Evolutionary conservation across 1,139 yeast species (phyloP).

Genomic region (Tardiomyces blankii): DNA sequence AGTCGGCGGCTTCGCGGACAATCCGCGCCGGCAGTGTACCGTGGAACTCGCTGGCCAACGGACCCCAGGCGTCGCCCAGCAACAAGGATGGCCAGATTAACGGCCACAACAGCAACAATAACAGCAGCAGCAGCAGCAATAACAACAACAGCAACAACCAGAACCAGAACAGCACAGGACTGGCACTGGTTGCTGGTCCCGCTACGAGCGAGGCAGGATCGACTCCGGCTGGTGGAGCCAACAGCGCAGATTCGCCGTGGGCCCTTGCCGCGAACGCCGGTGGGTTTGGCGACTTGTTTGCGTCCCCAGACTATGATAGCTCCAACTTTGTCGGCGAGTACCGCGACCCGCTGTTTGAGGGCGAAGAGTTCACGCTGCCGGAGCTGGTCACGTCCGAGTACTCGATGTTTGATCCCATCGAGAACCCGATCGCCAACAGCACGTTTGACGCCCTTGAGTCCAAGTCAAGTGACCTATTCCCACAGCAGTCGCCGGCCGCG

Average conservation of each 20-base stretch:
- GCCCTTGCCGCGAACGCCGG: not conserved
- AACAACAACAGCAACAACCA: too few relatives aligned
- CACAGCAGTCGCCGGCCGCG: not conserved
- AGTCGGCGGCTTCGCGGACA: not conserved
- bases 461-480: not conserved
- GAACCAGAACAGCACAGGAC: too few relatives aligned
- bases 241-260: not conserved
- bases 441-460: not conserved
- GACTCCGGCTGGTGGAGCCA: not conserved
- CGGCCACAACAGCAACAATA: too few relatives aligned
- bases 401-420: slow-evolving; percentile 56
- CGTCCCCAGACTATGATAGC: slow-evolving; percentile 18
- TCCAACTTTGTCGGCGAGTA: slow-evolving; percentile 24
- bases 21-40: not conserved
- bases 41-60: not conserved
- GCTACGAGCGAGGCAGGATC: not conserved
- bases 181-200: not conserved
- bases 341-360: slow-evolving; percentile 25
- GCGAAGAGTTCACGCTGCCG: slow-evolving; percentile 23
- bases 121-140: too few relatives aligned
- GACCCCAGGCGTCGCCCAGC: not conserved
- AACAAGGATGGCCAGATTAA: too few relatives aligned
- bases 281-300: slow-evolving; percentile 4
- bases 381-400: slow-evolving; percentile 42
- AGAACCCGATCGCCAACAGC: slow-evolving; percentile 6